A percentile compares a stretch with the other conserved stretches of the same genome.
Conservation (phyloP, 2,329 filamentous ascomycete species). For the Diaporthe sp. region DNA sequence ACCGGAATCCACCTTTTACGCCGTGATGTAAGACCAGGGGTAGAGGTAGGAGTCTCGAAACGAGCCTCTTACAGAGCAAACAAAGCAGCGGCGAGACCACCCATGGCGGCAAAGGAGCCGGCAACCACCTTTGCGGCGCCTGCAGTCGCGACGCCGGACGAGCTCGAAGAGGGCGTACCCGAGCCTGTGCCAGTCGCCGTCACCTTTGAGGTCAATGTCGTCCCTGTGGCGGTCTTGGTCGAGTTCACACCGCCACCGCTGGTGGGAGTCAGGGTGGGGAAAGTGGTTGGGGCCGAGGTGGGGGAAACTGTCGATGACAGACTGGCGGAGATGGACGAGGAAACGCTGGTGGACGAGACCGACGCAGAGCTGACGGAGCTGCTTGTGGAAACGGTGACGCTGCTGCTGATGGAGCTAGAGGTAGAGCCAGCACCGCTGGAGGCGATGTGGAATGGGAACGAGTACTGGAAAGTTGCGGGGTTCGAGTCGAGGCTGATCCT, state of each 20-base stretch:
- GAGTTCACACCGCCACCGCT: constrained; percentile 37
- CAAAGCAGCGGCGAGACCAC: constrained; percentile 52
- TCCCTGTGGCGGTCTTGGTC: constrained; percentile 35
- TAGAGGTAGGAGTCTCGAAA: not conserved
- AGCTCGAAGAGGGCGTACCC: constrained; percentile 10
- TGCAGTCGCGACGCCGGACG: constrained; percentile 26
- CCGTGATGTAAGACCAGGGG: not conserved
- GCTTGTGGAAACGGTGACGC: constrained; percentile 40
- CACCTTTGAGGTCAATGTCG: constrained; percentile 33
- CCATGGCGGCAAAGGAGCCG: constrained; percentile 51
- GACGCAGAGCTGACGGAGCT: constrained; percentile 40
- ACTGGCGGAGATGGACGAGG: constrained; percentile 21
- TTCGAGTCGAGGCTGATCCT: constrained; percentile 62
- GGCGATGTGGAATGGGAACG: constrained; percentile 68
- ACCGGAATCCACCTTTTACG: not conserved
- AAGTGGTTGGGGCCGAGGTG: constrained; percentile 40
- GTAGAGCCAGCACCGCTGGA: constrained; percentile 36
- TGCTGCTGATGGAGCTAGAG: constrained; percentile 37
- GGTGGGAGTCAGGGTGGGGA: constrained; percentile 38
- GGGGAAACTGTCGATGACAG: constrained; percentile 37
- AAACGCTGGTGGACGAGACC: constrained; percentile 33
- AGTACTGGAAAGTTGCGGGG: constrained; percentile 67
- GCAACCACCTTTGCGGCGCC: constrained; percentile 48
- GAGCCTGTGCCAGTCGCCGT: constrained; percentile 29
- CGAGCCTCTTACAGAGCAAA: constrained; percentile 54